Percentiles rank a stretch among this genome's conserved stretches.
phyloP scores from a whole-genome alignment of 2,329 filamentous ascomycete genomes.

The Colletotrichum plurivorum region DNA sequence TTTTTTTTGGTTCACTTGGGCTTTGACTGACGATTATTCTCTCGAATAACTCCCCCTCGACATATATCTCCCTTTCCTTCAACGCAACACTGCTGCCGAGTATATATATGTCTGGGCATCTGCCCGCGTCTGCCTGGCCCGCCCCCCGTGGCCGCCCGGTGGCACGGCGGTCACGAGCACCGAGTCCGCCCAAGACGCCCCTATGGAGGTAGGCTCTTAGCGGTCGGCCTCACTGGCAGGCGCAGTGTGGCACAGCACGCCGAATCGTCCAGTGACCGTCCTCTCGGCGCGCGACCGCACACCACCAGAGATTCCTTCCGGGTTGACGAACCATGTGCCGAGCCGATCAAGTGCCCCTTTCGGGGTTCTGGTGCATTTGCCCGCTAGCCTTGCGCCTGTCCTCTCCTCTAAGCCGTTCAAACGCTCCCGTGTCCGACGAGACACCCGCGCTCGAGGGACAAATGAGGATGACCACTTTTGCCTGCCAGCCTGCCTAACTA shows the following conservation, averaged over 20 bases:
- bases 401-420: too few relatives aligned
- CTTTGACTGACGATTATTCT: too few relatives aligned
- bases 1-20: too few relatives aligned
- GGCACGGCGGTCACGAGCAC: neutral
- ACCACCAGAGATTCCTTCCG: neutral
- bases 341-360: constrained; percentile 3
- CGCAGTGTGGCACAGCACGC: neutral
- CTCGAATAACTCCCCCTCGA: neutral
- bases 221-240: neutral
- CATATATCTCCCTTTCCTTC: neutral
- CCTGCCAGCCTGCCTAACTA: too few relatives aligned
- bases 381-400: too few relatives aligned
- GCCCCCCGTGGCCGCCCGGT: too few relatives aligned
- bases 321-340: neutral
- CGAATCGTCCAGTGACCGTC: too few relatives aligned
- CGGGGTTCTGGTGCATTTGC: too few relatives aligned
- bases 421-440: neutral
- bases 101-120: neutral
- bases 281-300: neutral
- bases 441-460: neutral
- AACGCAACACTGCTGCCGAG: neutral
- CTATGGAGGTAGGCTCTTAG: neutral
- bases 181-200: neutral
- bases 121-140: neutral
- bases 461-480: too few relatives aligned